Conservation (phyloP, 768 basidiomycete species). For the Tulasnella sp. region DNA sequence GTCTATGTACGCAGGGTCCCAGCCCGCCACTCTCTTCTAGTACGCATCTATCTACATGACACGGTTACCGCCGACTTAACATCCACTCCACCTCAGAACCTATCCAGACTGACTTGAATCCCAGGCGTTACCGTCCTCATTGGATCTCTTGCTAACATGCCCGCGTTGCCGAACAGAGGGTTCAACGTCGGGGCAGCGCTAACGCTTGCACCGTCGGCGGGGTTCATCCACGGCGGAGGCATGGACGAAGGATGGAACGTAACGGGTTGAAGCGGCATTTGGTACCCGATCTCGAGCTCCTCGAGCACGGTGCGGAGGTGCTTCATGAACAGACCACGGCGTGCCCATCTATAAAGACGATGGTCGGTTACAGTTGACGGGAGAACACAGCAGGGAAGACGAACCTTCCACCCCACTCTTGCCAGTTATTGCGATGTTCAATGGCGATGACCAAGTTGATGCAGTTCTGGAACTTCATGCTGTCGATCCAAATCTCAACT, state of each 20-base stretch:
- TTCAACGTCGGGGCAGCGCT: background rate
- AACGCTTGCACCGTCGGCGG: background rate
- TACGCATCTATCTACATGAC: background rate
- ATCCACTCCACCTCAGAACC: background rate
- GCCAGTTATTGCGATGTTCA: constrained; percentile 77
- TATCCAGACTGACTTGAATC: background rate
- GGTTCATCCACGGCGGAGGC: constrained; percentile 7
- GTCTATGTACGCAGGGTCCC: background rate
- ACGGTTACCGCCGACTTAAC: background rate
- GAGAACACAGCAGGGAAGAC: background rate
- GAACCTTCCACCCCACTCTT: constrained; percentile 66
- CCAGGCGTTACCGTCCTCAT: background rate
- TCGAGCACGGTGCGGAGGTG: constrained; percentile 57
- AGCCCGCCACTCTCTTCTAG: background rate
- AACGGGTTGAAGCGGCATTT: constrained; percentile 62
- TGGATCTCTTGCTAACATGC: background rate
- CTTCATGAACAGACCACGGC: constrained; percentile 67
- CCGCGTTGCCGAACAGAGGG: constrained; percentile 7
- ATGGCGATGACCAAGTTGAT: constrained; percentile 54
- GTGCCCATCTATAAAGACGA: constrained; percentile 34
- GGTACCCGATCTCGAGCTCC: constrained; percentile 61
- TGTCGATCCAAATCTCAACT: constrained; percentile 39
- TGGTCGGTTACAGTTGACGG: background rate
- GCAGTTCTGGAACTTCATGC: constrained; percentile 67
- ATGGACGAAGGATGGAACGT: constrained; percentile 16